Evolutionary conservation across 441 rosid species (phyloP), one percentile per base, ranked within the genome.

Genomic region (Raphanus hybrid): DNA sequence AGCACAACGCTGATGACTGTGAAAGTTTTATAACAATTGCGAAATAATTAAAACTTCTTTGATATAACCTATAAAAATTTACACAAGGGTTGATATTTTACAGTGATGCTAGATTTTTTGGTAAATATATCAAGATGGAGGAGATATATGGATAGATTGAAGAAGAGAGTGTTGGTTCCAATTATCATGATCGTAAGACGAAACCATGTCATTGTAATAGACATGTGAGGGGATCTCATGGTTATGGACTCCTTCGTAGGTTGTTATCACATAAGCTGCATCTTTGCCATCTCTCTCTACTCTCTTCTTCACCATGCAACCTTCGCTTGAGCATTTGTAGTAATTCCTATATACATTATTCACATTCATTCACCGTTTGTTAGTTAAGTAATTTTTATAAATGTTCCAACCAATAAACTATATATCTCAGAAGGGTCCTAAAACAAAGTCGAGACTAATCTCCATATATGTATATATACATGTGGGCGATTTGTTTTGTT

Each of bases 301-400:
- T 77, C 90, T 86, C 80, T 92, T 92, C 86, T 91, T 92, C 78
- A 92, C 98, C 60, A 7, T 16, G 84, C 98, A 92, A 23, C 89
- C 92, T 64, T 81, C 86, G 54, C 74, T 87, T 75, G 89, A 82
- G 71, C 96, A 92, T 70, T 89, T 92, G 71, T 85, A 92, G 75
- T 92, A 92, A 68, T 92, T 88, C 86, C 96, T 91, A 76, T 71
- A 39, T 4, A 60, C 18, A 68, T 18, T 52, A 7, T 39, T 20
- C 61, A 57, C 29, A 63, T 54, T 18, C 27, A 73, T 39, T 67
- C 65, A 32, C 35, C 67, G 16, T 52, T 55, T 1, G 11, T 60
- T 64, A 39, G 14, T n/a, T 27, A 15, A 6, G 3, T 50, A 5
- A 52, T 4, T 54, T 54, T 54, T 16, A 16, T 52, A 63, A 10